Conservation (phyloP, 2,329 filamentous ascomycete genomes). For the Aspergillus sclerotialis region DNA sequence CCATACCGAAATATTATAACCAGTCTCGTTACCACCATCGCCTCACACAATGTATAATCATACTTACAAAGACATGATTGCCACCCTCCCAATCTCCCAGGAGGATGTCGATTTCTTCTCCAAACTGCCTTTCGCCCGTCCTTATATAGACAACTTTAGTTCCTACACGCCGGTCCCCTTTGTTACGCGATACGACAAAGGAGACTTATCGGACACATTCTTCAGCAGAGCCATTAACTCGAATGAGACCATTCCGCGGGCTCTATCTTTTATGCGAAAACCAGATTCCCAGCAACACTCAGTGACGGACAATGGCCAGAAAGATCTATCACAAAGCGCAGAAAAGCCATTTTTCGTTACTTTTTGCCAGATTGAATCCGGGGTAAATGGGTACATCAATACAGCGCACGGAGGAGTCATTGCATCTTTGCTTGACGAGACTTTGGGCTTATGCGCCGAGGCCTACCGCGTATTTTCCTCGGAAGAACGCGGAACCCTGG, state of each 20-base stretch:
- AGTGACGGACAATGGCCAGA: neutral
- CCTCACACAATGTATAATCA: too few relatives aligned
- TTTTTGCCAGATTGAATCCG: conserved; percentile 9
- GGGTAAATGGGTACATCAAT: conserved; percentile 9
- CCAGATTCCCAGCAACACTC: neutral
- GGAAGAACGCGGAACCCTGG: conserved; percentile 2
- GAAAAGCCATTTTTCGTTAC: conserved; percentile 7
- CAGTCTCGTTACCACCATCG: too few relatives aligned
- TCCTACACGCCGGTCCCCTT: conserved; percentile 7
- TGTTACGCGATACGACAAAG: conserved; percentile 5
- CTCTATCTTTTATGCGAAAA: conserved; percentile 9
- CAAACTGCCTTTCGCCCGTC: neutral
- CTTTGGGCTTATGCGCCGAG: conserved; percentile 10
- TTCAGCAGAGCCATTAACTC: conserved; percentile 12
- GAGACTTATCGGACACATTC: conserved; percentile 10
- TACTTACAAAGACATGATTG: neutral
- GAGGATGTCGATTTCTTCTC: conserved; percentile 6
- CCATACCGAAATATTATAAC: too few relatives aligned
- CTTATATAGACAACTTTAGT: conserved; percentile 3
- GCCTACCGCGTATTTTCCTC: conserved; percentile 2
- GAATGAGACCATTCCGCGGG: conserved; percentile 10
- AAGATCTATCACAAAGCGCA: neutral
- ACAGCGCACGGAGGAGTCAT: conserved; percentile 12
- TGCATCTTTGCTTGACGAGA: conserved; percentile 13
- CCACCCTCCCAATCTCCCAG: neutral